phyloP scores from a whole-genome alignment of 805 yeast genomes.

The Metschnikowia gelsemii region DNA sequence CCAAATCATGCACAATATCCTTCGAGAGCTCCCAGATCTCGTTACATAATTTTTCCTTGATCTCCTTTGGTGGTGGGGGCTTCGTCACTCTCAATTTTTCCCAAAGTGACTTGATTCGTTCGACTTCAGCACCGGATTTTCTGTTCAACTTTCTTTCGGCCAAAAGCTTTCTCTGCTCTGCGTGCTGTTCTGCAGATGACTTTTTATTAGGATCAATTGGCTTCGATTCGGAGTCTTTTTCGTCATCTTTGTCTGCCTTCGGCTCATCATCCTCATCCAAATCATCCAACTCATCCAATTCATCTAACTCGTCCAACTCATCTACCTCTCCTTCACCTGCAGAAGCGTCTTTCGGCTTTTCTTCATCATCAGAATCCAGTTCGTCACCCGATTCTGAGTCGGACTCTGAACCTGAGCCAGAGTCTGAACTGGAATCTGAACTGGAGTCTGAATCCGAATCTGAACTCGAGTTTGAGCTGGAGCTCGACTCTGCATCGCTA shows the following conservation, averaged over 20 bases:
- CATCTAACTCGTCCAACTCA: slow-evolving; percentile 26
- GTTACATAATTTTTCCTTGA: slow-evolving; percentile 73
- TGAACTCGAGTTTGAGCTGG: slow-evolving; percentile 3
- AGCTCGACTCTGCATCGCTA: slow-evolving; percentile 8
- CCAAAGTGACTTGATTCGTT: slow-evolving; percentile 84
- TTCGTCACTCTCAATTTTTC: slow-evolving; percentile 83
- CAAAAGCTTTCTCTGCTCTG: slow-evolving; percentile 74
- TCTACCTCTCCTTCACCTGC: slow-evolving; percentile 25
- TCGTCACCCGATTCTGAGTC: slow-evolving; percentile 15
- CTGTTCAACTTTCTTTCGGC: slow-evolving; percentile 84
- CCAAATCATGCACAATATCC: slow-evolving; percentile 77
- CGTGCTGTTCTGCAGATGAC: slow-evolving; percentile 65
- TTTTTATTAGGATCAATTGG: slow-evolving; percentile 44
- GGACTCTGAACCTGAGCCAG: slow-evolving; percentile 9
- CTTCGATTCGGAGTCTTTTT: slow-evolving; percentile 12
- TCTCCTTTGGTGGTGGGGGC: slow-evolving; percentile 74
- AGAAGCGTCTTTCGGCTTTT: slow-evolving; percentile 1
- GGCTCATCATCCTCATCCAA: slow-evolving; percentile 25
- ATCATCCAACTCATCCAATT: slow-evolving; percentile 19
- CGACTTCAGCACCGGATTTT: slow-evolving; percentile 83
- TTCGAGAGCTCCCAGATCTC: slow-evolving; percentile 84
- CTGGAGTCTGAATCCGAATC: slow-evolving; percentile 4
- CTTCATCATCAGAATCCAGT: slow-evolving; percentile 16
- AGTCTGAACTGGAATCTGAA: slow-evolving; percentile 2
- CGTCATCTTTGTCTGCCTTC: slow-evolving; percentile 30